Base-by-base conservation (phyloP, 441 rosid species). In the Euphorbia corollata region DNA sequence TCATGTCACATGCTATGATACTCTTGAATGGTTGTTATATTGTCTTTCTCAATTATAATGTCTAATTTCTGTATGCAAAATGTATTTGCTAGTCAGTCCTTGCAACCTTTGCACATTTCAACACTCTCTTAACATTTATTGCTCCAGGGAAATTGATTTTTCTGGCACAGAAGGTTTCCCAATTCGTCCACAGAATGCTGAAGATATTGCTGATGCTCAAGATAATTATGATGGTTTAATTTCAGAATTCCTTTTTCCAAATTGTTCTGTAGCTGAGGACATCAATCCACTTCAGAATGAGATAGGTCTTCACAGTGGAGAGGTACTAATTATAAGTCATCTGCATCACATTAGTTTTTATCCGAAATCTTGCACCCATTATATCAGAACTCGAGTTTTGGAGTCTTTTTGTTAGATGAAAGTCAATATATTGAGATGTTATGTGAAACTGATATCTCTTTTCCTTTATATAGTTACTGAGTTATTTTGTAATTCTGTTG, bases 141-240 rank as follows among this genome's bases (percentile, higher is more conserved):
- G 62, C 60, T 86, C 7, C 84, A 90, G 97, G 92, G 92, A 84
- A 54, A 53, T 75, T 2, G 78, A 81, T 69, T 88, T 80, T 77
- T 68, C 78, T 1, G 69, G 74, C 55, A 11, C 78, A 18, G 82
- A 71, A 73, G 79, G 77, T 64, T 78, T 79, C 67, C 24, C 78
- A 47, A 68, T 45, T 68, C 74, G 63, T 72, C 59, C 67, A 11
- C 77, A 76, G 66, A 78, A 71, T 73, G 54, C 76, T 59, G 77
- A 71, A 47, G 83, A 80, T 62, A 80, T 84, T 64, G 61, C 74
- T 63, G 91, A 80, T 67, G 91, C 75, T 77, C 83, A 83, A 9
- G 91, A 83, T 74, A 79, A 81, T 62, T 85, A 87, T 77, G 96
- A 90, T 48, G 85, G 92, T 60, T 89, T 88, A 72, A 77, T 90